Evolutionary conservation across 1,284 basidiomycete genomes (phyloP).

Genomic region (Sanghuangporus sanghuang): DNA sequence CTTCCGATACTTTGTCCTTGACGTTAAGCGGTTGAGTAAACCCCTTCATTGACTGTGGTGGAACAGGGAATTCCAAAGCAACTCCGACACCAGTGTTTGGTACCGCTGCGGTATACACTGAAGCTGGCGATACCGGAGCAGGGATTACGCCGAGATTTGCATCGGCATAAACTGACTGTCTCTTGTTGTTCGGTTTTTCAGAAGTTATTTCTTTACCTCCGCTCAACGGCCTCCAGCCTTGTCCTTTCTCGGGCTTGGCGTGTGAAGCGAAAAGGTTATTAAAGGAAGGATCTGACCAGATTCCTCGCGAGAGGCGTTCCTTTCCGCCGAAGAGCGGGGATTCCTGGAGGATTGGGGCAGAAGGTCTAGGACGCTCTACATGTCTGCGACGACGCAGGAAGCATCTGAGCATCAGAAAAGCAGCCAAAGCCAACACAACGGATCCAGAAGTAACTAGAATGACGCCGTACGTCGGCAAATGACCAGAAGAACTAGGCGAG

Average conservation of each 20-base stretch:
- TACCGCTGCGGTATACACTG: conserved; percentile 47
- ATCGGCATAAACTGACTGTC: conserved; percentile 36
- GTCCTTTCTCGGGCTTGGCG: conserved; percentile 33
- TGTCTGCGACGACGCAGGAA: conserved; percentile 44
- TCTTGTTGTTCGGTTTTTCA: conserved; percentile 8
- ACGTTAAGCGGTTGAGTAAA: conserved; percentile 24
- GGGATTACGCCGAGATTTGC: conserved; percentile 29
- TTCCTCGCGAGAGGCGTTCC: conserved; percentile 49
- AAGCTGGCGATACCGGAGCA: conserved; percentile 22
- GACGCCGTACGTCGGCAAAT: conserved; percentile 43
- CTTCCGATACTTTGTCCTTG: conserved; percentile 7
- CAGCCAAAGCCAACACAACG: conserved; percentile 43
- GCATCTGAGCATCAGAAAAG: conserved; percentile 45
- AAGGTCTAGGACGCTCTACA: conserved; percentile 52
- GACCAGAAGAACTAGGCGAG: conserved; percentile 26
- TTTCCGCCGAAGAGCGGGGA: conserved; percentile 73
- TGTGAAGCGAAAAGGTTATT: conserved; percentile 28
- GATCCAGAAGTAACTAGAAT: conserved; percentile 51
- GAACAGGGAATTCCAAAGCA: conserved; percentile 35
- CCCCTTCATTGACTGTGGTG: conserved; percentile 36
- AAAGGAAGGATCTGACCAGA: conserved; percentile 17
- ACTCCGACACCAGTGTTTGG: conserved; percentile 35
- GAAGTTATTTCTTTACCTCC: conserved; percentile 3
- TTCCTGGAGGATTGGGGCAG: conserved; percentile 63
- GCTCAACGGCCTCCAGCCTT: conserved; percentile 18